These are phyloP conservation scores for Phytopythium montanum DNA, from an alignment of 352 stramenopile species.

Conservation along the genomic window DNA sequence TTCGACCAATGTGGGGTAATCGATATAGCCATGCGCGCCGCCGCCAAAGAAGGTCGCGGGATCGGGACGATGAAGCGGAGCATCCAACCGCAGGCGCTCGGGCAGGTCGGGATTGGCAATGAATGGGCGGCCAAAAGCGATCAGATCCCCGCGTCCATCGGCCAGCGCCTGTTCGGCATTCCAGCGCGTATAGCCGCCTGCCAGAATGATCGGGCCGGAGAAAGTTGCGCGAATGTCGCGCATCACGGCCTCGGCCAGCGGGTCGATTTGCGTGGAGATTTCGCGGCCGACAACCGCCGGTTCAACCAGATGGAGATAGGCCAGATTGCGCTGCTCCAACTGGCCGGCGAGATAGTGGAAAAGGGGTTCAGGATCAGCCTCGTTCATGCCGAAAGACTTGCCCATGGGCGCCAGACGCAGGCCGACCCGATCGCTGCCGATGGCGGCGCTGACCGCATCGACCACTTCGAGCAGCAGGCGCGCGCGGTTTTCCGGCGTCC, in stretches of 20 bases:
- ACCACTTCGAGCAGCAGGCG: conserved; percentile 64
- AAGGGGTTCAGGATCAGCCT: conserved; percentile 26
- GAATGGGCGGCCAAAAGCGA: conserved; percentile 45
- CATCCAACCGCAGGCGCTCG: conserved; percentile 17
- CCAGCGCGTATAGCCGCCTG: conserved; percentile 21
- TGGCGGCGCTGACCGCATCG: conserved; percentile 36
- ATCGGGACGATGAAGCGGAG: too few relatives aligned
- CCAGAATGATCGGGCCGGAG: too few relatives aligned
- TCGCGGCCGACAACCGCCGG: too few relatives aligned
- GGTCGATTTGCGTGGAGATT: too few relatives aligned
- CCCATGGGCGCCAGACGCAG: conserved; percentile 27
- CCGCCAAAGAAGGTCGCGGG: too few relatives aligned
- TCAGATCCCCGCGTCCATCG: conserved; percentile 27
- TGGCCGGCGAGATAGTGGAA: conserved; percentile 35
- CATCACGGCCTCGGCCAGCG: too few relatives aligned
- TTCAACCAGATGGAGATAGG: conserved; percentile 21
- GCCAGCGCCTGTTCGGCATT: conserved; percentile 26
- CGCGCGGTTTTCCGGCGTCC: conserved; percentile 73
- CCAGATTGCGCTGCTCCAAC: conserved; percentile 18
- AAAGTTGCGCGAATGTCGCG: too few relatives aligned
- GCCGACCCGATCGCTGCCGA: conserved; percentile 21
- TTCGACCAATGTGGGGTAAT: too few relatives aligned
- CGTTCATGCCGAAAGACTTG: conserved; percentile 26
- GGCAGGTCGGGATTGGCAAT: conserved; percentile 34
- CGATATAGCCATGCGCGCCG: too few relatives aligned